phyloP scores from a whole-genome alignment of 768 basidiomycete species.

The Xerocomellus intermedius region DNA sequence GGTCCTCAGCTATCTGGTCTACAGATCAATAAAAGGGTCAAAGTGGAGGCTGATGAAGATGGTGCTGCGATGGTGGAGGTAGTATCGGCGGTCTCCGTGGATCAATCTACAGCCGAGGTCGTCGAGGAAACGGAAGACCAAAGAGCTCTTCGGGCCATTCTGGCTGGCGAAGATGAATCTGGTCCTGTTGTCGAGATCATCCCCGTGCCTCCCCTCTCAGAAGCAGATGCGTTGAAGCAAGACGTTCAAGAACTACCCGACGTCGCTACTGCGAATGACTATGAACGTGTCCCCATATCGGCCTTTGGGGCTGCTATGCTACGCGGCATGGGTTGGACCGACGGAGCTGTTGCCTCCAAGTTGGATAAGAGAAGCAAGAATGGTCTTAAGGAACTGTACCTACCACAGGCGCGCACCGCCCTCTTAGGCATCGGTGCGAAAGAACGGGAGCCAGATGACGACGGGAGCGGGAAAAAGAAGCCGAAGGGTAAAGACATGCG shows the following conservation, averaged over 20 bases:
- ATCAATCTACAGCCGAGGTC: slow-evolving; percentile 26
- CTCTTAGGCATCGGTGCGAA: slow-evolving; percentile 94
- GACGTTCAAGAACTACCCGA: slow-evolving; percentile 83
- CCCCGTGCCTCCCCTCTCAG: slow-evolving; percentile 55
- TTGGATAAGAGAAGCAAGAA: slow-evolving; percentile 48
- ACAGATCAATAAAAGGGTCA: slow-evolving; percentile 42
- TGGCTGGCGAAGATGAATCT: slow-evolving; percentile 48
- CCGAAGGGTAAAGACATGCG: slow-evolving; percentile 56
- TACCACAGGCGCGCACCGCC: slow-evolving; percentile 80
- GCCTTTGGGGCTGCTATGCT: slow-evolving; percentile 92
- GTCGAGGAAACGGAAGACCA: slow-evolving; percentile 73
- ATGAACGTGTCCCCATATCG: slow-evolving; percentile 85
- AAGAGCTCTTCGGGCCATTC: slow-evolving; percentile 73
- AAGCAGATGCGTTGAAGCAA: slow-evolving; percentile 80
- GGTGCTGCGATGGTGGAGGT: slow-evolving; percentile 5
- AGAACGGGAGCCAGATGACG: slow-evolving; percentile 69
- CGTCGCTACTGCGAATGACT: slow-evolving; percentile 75
- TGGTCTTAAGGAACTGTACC: slow-evolving; percentile 71
- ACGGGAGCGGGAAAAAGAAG: slow-evolving; percentile 59
- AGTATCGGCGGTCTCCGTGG: background rate
- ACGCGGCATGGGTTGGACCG: slow-evolving; percentile 96
- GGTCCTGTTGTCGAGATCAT: slow-evolving; percentile 60
- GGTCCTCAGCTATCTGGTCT: slow-evolving; percentile 72
- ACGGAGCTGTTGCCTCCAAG: slow-evolving; percentile 68
- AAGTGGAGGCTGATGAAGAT: slow-evolving; percentile 34